A percentile compares a stretch with the other conserved stretches of the same genome.
Evolutionary conservation across 106 monocot genomes (phyloP).

Genomic region (Vanilla planifolia): DNA sequence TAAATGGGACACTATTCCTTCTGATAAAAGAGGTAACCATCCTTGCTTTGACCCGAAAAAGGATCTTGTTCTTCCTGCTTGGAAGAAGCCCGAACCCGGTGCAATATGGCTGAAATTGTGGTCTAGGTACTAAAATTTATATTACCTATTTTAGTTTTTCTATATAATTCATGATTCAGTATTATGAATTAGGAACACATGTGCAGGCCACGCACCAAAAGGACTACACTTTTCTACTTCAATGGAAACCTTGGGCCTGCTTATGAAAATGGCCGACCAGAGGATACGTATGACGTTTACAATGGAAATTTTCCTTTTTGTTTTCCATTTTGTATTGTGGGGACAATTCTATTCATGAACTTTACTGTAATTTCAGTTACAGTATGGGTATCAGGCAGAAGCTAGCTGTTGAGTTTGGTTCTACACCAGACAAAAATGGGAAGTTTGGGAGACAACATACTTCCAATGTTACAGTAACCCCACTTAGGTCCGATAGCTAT

Average conservation of each 20-base stretch:
- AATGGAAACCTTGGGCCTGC: constrained; percentile 93
- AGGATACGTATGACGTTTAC: constrained; percentile 45
- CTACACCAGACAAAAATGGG: constrained; percentile 75
- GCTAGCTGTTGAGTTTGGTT: constrained; percentile 77
- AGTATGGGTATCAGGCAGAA: constrained; percentile 92
- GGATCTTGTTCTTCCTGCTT: constrained; percentile 95
- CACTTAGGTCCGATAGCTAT: constrained; percentile 48
- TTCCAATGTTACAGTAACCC: constrained; percentile 66
- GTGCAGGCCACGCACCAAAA: constrained; percentile 46
- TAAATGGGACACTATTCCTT: constrained; percentile 71
- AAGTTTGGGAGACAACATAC: constrained; percentile 69
- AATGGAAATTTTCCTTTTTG: neutral
- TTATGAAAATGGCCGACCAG: constrained; percentile 74
- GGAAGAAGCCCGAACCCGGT: constrained; percentile 68
- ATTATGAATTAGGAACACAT: constrained; percentile 2
- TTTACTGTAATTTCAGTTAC: constrained; percentile 48
- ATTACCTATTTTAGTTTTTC: neutral
- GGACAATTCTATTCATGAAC: neutral
- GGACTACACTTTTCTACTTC: constrained; percentile 86
- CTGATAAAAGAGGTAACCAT: constrained; percentile 67
- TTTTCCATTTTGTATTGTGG: neutral
- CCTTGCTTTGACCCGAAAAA: constrained; percentile 91
- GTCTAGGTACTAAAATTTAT: constrained; percentile 44
- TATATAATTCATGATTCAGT: neutral
- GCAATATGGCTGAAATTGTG: constrained; percentile 62